Conservation (phyloP, 1,284 basidiomycete genomes). For the Athelia sp. region DNA sequence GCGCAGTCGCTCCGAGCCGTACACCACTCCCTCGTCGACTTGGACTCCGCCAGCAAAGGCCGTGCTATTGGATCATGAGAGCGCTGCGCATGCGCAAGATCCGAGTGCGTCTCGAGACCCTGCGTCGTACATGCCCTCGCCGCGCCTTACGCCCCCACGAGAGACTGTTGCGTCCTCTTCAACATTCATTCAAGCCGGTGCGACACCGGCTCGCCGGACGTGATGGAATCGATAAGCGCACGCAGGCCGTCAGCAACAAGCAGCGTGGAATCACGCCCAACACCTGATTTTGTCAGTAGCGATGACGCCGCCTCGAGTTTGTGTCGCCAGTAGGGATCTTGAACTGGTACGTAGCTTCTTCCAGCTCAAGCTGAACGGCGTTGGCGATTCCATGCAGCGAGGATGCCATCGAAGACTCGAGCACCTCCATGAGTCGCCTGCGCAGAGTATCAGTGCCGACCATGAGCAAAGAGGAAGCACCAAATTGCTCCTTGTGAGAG, state of each 20-base stretch:
- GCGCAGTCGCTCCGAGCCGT: no score
- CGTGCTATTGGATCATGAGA: no score
- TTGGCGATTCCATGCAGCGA: conserved; percentile 95
- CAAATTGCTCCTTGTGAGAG: conserved; percentile 68
- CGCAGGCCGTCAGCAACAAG: conserved; percentile 95
- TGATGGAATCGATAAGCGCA: conserved; percentile 84
- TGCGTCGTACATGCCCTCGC: no score
- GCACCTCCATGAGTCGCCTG: conserved; percentile 88
- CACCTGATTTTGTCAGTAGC: conserved; percentile 91
- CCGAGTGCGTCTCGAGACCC: no score
- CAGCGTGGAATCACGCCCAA: conserved; percentile 91
- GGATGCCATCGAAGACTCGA: conserved; percentile 97
- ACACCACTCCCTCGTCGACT: no score
- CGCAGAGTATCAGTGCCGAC: conserved; percentile 89
- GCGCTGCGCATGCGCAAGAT: no score
- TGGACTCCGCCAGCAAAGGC: no score
- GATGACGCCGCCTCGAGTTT: conserved; percentile 92
- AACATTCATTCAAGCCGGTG: no score
- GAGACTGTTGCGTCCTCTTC: no score
- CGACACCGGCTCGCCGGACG: conserved; percentile 86
- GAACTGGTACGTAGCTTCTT: conserved; percentile 97
- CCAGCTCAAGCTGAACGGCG: conserved; percentile 93
- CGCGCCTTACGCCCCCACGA: no score
- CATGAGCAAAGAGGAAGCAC: conserved; percentile 68
- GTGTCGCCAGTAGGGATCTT: conserved; percentile 97